Evolutionary conservation across 148 eudicot species (phyloP), one percentile per base, ranked within the genome.

Genomic region (Rhododendron ovatum): DNA sequence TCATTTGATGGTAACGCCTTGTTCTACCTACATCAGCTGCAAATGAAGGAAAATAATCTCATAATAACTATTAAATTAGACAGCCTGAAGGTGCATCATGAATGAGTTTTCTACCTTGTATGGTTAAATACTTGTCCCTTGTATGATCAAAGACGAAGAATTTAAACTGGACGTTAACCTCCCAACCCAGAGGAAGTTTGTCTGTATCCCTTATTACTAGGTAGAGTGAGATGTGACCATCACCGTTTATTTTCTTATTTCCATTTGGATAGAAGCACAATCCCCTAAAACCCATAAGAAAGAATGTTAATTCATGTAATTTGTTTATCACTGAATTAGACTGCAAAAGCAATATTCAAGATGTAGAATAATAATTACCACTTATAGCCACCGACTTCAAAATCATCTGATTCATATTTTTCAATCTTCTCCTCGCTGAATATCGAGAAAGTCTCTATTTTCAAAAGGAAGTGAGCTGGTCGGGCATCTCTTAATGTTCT

Each of bases 361-460:
- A 33, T 5, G 5, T 18, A 41, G 30, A 37, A 22, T 2, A 20
- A 63, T 43, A 22, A 51, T 12, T 7, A 85, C 78, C 83, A 85
- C 83, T 80, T 85, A 24, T 79, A 85, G 77, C 74, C 87, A 12
- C 87, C 87, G 6, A 37, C 83, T 61, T 85, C 87, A 85, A 85
- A 85, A 28, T 59, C 78, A 43, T 37, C 33, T 2, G 87, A 79
- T 15, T 79, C 87, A 48, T 59, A 69, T 61, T 85, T 59, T 79
- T 80, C 78, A 12, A 79, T 26, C 14, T 63, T 35, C 51, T 48
- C 76, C 30, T 80, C 61, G 3, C 22, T 33, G 48, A 85, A 43
- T 33, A 26, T 18, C 1, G 87, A 79, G 83, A 85, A 85, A 45
- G 76, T 65, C 30, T 80, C 22, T 61, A 79, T 80, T 20, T 65